These are phyloP conservation scores for Sporormia fimetaria DNA, from an alignment of 495 filamentous ascomycete species.

Conservation along the genomic window DNA sequence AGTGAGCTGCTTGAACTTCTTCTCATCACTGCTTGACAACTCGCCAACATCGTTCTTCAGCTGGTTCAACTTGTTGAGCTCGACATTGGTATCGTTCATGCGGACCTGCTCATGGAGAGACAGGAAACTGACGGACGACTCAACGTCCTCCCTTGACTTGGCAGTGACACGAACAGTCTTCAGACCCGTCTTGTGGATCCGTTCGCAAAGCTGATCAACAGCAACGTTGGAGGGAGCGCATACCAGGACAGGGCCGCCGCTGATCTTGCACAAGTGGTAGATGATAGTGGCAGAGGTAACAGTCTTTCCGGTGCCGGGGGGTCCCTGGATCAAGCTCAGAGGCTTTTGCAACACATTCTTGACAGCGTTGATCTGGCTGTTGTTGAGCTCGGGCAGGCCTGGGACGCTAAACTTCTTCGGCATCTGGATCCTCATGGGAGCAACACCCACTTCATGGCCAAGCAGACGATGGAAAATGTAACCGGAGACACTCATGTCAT, in stretches of 20 bases:
- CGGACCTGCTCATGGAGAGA: conserved; percentile 95
- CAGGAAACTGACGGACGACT: conserved; percentile 89
- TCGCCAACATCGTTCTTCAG: conserved; percentile 88
- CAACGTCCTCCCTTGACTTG: conserved; percentile 96
- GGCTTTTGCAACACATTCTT: conserved; percentile 91
- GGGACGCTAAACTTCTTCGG: conserved; percentile 96
- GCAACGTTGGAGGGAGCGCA: conserved; percentile 98
- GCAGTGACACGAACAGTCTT: conserved; percentile 98
- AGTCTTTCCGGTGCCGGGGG: conserved; percentile 95
- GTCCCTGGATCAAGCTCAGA: conserved; percentile 90
- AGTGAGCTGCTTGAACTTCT: conserved; percentile 92
- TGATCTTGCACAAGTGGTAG: conserved; percentile 92
- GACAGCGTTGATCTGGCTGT: conserved; percentile 91
- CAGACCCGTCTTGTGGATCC: conserved; percentile 85
- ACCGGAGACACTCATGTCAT: conserved; percentile 95
- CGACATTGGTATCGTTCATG: conserved; percentile 91
- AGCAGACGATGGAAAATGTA: conserved; percentile 98
- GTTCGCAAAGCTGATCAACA: conserved; percentile 95
- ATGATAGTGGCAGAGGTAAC: conserved; percentile 99
- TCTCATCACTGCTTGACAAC: conserved; percentile 91
- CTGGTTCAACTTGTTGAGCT: conserved; percentile 80
- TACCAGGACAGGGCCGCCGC: conserved; percentile 86
- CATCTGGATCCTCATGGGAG: conserved; percentile 92
- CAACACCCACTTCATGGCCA: conserved; percentile 89
- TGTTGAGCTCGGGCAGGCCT: conserved; percentile 88